Evolutionary conservation across 345 rosid genomes (phyloP), one percentile per base, ranked within the genome.

Genomic region (Streptanthus diversifolius): DNA sequence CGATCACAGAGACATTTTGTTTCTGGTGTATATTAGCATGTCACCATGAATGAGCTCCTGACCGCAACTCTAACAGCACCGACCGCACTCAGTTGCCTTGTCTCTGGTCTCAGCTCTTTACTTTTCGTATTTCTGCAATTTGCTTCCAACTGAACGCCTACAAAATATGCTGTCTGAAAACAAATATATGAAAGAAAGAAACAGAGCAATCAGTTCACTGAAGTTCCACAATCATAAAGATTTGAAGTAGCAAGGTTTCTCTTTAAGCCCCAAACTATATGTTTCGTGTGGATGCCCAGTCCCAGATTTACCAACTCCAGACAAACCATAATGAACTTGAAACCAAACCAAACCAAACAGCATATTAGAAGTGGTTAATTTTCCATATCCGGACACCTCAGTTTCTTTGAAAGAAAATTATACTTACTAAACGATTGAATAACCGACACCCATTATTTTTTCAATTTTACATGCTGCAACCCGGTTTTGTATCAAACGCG

Each of bases 61-160:
- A 93, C 89, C 4, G 97, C 98, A 18, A 93, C 90, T 77, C 84
- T 91, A 19, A 89, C 89, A 2, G 97, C 88, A 56, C 92, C 98
- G 5, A 93, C 91, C 27, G 82, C 85, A 66, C 98, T 81, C 12
- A 80, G 84, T 71, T 93, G 98, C 83, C 83, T 82, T 70, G 77
- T 89, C 85, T 85, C 96, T 0, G 88, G 88, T 70, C 88, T 91
- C 61, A 86, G 75, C 49, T 84, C 86, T 24, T 75, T 80, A 61
- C 77, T 71, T 13, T 72, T 87, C 53, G 41, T 72, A 45, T 70
- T 74, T 61, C 51, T 61, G 18, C 85, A 71, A 48, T 86, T 80
- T 79, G 82, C 90, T 71, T 90, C 96, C 3, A 78, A 79, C 74
- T 88, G 95, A 69, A 87, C 95, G 8, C 91, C 88, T 65, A 90